Percentiles rank a stretch among this genome's conserved stretches.
Conservation (phyloP, 2,329 filamentous ascomycete genomes). For the Torrubiella hemipterigena region DNA sequence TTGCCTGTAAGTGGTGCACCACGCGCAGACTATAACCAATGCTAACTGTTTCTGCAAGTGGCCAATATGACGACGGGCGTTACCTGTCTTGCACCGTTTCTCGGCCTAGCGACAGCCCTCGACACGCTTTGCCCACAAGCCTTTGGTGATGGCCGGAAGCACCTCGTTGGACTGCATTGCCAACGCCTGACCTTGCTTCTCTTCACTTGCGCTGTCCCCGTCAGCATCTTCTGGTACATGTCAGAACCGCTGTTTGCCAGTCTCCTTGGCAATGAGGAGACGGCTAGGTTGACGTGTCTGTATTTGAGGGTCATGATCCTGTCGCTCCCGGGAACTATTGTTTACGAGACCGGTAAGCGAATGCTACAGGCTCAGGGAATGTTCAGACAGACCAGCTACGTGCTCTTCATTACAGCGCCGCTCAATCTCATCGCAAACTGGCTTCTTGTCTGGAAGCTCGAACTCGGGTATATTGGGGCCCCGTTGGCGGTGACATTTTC, state of each 20-base stretch:
- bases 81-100: slow-evolving; percentile 64
- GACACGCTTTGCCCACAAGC: slow-evolving; percentile 92
- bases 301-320: slow-evolving; percentile 63
- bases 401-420: slow-evolving; percentile 63
- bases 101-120: slow-evolving; percentile 77
- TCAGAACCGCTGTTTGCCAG: slow-evolving; percentile 50
- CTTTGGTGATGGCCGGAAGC: slow-evolving; percentile 81
- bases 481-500: slow-evolving; percentile 71
- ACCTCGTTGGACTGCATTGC: slow-evolving; percentile 73
- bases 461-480: slow-evolving; percentile 64
- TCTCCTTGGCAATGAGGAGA: slow-evolving; percentile 36
- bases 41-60: slow-evolving; percentile 12
- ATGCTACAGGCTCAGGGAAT: slow-evolving; percentile 76
- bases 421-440: slow-evolving; percentile 68
- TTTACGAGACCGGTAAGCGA: slow-evolving; percentile 68
- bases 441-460: slow-evolving; percentile 61
- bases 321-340: slow-evolving; percentile 65
- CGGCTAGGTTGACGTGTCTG: slow-evolving; percentile 54
- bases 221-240: slow-evolving; percentile 58
- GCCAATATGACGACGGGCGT: slow-evolving; percentile 70
- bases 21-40: not conserved
- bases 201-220: slow-evolving; percentile 58
- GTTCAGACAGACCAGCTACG: slow-evolving; percentile 66
- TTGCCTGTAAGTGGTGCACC: slow-evolving; percentile 21
- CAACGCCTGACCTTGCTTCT: slow-evolving; percentile 75